phyloP scores from a whole-genome alignment of 2,329 filamentous ascomycete genomes.

The Didymella exigua region DNA sequence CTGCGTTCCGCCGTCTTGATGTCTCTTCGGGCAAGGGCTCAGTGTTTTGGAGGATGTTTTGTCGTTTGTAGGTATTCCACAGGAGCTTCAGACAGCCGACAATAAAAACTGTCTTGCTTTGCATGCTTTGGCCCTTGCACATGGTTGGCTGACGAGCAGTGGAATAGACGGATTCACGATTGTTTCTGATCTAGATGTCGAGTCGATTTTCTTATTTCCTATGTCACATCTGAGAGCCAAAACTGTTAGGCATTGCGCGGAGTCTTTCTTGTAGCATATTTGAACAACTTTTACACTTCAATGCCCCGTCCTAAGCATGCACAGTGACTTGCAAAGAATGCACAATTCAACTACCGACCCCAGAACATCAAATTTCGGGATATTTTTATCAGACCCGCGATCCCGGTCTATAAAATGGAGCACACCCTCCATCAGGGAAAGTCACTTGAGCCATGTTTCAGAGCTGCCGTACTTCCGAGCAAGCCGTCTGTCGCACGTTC shows the following conservation, averaged over 20 bases:
- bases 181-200: conserved; percentile 6
- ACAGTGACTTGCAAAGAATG: background rate
- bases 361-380: background rate
- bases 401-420: conserved; percentile 3
- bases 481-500: conserved; percentile 8
- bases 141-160: conserved; percentile 9
- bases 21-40: conserved; percentile 29
- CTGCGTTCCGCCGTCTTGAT: conserved; percentile 25
- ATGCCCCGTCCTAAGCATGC: background rate
- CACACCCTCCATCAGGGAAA: background rate
- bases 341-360: background rate
- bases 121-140: conserved; percentile 1
- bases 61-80: conserved; percentile 25
- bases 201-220: conserved; percentile 15
- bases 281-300: conserved; percentile 2
- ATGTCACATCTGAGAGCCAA: conserved; percentile 8
- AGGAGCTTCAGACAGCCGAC: conserved; percentile 15
- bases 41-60: conserved; percentile 19
- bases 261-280: conserved; percentile 12
- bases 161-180: conserved; percentile 10
- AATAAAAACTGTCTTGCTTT: conserved; percentile 18
- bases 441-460: conserved; percentile 6
- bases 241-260: conserved; percentile 5
- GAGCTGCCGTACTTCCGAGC: background rate
- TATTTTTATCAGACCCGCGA: background rate